Evolutionary conservation across 345 rosid genomes (phyloP).

Genomic region (Odontarrhena argentea): DNA sequence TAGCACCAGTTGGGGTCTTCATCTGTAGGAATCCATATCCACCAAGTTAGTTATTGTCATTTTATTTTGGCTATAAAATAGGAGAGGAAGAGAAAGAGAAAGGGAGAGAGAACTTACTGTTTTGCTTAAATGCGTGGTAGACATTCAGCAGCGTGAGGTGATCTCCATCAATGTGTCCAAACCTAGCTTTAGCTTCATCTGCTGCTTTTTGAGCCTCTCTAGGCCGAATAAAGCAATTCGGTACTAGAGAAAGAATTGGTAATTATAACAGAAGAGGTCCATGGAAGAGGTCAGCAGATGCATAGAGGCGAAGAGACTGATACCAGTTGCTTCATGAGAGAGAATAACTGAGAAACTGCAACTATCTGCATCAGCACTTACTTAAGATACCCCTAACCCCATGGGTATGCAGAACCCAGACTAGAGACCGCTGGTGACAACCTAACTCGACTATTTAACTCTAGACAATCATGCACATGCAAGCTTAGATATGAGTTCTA

Average conservation of each 20-base stretch:
- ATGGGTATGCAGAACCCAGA: slow-evolving; percentile 62
- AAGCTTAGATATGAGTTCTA: slow-evolving; percentile 3
- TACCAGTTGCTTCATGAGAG: slow-evolving; percentile 81
- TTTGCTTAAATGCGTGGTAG: slow-evolving; percentile 93
- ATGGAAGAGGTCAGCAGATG: slow-evolving; percentile 99
- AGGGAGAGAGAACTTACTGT: slow-evolving; percentile 53
- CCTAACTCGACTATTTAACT: slow-evolving; percentile 34
- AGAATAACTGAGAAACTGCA: slow-evolving; percentile 99
- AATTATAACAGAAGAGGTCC: slow-evolving; percentile 95
- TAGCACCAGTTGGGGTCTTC: slow-evolving; percentile 91
- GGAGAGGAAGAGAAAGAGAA: not conserved
- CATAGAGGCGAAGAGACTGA: slow-evolving; percentile 94
- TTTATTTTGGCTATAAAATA: not conserved
- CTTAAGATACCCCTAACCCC: slow-evolving; percentile 76
- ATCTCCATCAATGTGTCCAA: slow-evolving; percentile 99
- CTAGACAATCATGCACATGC: slow-evolving; percentile 12
- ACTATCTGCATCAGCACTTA: slow-evolving; percentile 97
- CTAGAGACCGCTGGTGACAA: slow-evolving; percentile 87
- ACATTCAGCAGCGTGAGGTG: slow-evolving; percentile 94
- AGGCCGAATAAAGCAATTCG: slow-evolving; percentile 99
- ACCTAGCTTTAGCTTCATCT: slow-evolving; percentile 98
- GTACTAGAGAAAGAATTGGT: slow-evolving; percentile 98
- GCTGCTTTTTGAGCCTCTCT: slow-evolving; percentile 99
- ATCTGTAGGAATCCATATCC: slow-evolving; percentile 47
- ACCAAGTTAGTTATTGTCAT: slow-evolving; percentile 1